Evolutionary conservation across 768 basidiomycete species (phyloP).

Genomic region (Trametes coccinea): DNA sequence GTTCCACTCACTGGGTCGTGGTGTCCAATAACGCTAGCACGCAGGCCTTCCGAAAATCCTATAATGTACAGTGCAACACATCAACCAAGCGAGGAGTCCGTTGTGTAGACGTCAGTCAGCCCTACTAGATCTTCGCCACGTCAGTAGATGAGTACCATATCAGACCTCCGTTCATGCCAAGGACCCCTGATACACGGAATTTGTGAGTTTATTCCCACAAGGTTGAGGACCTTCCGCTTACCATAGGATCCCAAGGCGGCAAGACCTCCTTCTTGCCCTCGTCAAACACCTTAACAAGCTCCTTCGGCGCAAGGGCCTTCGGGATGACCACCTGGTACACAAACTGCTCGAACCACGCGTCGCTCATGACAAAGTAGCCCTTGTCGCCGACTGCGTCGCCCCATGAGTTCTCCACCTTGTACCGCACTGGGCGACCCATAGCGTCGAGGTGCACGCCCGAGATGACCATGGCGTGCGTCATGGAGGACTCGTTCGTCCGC

Average conservation of each 20-base stretch:
- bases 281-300: conserved; percentile 82
- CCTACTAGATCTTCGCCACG: too few species aligned
- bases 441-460: conserved; percentile 86
- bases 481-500: conserved; percentile 77
- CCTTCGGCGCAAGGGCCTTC: conserved; percentile 73
- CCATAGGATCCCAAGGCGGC: conserved; percentile 95
- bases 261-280: conserved; percentile 61
- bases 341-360: conserved; percentile 91
- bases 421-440: conserved; percentile 75
- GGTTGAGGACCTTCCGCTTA: conserved; percentile 24
- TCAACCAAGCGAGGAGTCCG: too few species aligned
- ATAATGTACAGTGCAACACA: too few species aligned
- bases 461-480: conserved; percentile 98
- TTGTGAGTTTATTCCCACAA: neutral
- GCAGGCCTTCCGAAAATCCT: too few species aligned
- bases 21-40: too few species aligned
- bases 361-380: conserved; percentile 92
- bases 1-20: too few species aligned
- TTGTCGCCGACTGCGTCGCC: conserved; percentile 73
- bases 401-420: conserved; percentile 98
- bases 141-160: neutral
- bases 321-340: conserved; percentile 95
- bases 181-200: neutral
- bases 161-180: neutral
- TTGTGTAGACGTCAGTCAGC: too few species aligned